A percentile compares a stretch with the other conserved stretches of the same genome.
phyloP scores from a whole-genome alignment of 352 stramenopile genomes.

The Globisporangium camurandrum region DNA sequence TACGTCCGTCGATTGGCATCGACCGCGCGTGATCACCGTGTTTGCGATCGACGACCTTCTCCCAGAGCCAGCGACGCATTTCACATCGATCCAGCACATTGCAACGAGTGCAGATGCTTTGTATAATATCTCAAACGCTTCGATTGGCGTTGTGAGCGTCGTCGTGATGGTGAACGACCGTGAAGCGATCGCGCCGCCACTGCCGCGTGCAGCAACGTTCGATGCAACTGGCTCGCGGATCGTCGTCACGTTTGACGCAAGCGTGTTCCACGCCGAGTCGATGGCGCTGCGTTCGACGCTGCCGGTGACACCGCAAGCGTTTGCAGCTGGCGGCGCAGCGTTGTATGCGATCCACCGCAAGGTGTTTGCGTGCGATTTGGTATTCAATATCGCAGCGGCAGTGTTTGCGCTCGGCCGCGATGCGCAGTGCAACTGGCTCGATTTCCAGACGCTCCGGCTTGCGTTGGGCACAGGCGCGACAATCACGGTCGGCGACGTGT shows the following conservation, averaged over 20 bases:
- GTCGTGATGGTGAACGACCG: conserved; percentile 52
- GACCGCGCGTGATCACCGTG: conserved; percentile 29
- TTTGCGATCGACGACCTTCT: conserved; percentile 60
- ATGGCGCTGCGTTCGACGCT: conserved; percentile 37
- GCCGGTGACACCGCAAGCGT: no score
- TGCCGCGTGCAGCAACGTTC: conserved; percentile 39
- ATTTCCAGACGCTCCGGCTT: conserved; percentile 42
- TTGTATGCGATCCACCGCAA: conserved; percentile 28
- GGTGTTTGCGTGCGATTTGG: conserved; percentile 36
- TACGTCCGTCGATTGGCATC: conserved; percentile 52
- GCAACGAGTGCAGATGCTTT: conserved; percentile 35
- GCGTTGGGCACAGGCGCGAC: conserved; percentile 36
- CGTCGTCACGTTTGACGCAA: conserved; percentile 52
- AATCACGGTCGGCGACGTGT: conserved; percentile 25
- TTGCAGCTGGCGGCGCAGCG: neutral
- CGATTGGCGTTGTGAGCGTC: conserved; percentile 31
- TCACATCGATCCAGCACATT: conserved; percentile 33
- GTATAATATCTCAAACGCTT: conserved; percentile 61
- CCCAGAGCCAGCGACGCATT: conserved; percentile 49
- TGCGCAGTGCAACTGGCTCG: conserved; percentile 42
- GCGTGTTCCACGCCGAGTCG: conserved; percentile 52
- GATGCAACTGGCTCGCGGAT: conserved; percentile 46
- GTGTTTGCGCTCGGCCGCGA: conserved; percentile 32
- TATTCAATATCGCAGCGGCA: conserved; percentile 29
- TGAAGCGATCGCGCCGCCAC: conserved; percentile 48